phyloP scores from a whole-genome alignment of 495 filamentous ascomycete genomes.

The Amphirosellinia nigrospora region DNA sequence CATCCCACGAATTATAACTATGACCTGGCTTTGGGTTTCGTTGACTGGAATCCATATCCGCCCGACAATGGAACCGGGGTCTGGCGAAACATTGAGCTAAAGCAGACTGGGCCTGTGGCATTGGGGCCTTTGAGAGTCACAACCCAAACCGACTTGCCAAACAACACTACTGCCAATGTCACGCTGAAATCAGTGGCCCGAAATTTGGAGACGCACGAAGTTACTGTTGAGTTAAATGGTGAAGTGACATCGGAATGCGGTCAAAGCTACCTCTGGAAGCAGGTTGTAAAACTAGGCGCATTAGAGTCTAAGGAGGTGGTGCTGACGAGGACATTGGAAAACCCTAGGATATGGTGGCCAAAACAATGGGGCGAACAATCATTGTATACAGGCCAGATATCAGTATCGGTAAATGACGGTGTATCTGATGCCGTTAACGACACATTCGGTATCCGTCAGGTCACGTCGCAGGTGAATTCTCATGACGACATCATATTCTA shows the following conservation, averaged over 20 bases:
- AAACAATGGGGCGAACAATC: constrained; percentile 57
- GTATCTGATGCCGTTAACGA: constrained; percentile 51
- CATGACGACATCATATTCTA: constrained; percentile 62
- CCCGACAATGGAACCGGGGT: constrained; percentile 64
- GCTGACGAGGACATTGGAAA: constrained; percentile 42
- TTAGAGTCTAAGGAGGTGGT: constrained; percentile 45
- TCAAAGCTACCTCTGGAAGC: constrained; percentile 31
- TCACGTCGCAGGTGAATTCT: constrained; percentile 56
- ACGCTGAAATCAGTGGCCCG: constrained; percentile 53
- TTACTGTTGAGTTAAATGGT: constrained; percentile 48
- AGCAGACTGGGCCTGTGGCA: constrained; percentile 60
- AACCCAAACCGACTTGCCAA: constrained; percentile 47
- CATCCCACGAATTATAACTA: constrained; percentile 65
- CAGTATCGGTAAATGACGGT: constrained; percentile 39
- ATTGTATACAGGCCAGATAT: constrained; percentile 47
- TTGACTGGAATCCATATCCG: constrained; percentile 72
- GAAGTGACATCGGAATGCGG: constrained; percentile 41
- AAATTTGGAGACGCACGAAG: constrained; percentile 52
- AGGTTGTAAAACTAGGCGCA: constrained; percentile 47
- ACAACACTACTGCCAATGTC: constrained; percentile 45
- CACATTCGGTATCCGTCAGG: constrained; percentile 62
- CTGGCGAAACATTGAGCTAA: constrained; percentile 66
- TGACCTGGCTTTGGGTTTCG: constrained; percentile 65
- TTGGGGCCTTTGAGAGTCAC: constrained; percentile 57
- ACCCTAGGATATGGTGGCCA: constrained; percentile 57